Conservation (phyloP, 768 basidiomycete genomes). For the Boletus tomentosulus region DNA sequence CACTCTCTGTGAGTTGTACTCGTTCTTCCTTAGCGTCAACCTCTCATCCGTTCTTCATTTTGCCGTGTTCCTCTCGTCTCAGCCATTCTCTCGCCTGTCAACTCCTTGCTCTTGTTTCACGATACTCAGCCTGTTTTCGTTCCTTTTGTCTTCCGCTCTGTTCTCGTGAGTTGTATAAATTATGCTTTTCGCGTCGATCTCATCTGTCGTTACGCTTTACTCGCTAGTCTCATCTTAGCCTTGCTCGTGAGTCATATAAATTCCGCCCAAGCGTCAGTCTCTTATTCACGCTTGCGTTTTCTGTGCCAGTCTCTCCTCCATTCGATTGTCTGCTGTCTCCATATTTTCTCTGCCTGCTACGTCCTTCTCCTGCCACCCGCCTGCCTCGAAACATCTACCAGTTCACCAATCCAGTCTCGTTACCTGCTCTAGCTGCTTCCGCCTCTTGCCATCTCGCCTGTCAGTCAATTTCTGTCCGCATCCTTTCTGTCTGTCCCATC, state of each 20-base stretch:
- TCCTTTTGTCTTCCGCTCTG: not conserved
- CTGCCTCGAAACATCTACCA: not conserved
- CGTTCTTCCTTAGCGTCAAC: not conserved
- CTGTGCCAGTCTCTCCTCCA: not conserved
- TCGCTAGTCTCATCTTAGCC: not conserved
- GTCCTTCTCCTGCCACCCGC: not conserved
- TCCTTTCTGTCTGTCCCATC: not conserved
- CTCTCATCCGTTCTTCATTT: not conserved
- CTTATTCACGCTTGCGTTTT: not conserved
- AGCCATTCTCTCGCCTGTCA: not conserved
- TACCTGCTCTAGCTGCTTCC: not conserved
- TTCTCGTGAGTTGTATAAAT: not conserved
- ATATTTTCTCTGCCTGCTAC: not conserved
- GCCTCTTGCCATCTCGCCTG: too few species aligned
- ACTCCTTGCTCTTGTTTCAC: not conserved
- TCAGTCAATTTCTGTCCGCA: not conserved
- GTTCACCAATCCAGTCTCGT: not conserved
- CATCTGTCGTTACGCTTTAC: not conserved
- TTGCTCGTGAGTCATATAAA: not conserved
- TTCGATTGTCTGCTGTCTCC: not conserved
- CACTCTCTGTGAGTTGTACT: not conserved
- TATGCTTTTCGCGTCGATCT: not conserved
- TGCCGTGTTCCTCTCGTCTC: not conserved
- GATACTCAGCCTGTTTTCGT: not conserved
- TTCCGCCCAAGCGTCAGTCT: not conserved